Evolutionary conservation across 2,329 filamentous ascomycete species (phyloP).

Genomic region (Hypoxylon sp.): DNA sequence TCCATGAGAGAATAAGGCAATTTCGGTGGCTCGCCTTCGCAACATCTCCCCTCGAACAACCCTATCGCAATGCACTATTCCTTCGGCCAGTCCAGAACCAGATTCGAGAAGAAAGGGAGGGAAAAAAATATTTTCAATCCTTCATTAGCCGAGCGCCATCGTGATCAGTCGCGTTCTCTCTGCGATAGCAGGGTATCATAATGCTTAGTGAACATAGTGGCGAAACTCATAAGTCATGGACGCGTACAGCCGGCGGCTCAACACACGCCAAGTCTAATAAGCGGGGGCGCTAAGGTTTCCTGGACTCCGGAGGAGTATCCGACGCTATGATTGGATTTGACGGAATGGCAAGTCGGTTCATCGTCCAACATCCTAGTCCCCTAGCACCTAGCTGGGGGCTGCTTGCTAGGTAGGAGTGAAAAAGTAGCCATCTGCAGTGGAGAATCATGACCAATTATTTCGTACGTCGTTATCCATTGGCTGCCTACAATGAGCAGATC

Average conservation of each 20-base stretch:
- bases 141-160: not conserved
- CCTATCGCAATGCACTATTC: not conserved
- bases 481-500: not conserved
- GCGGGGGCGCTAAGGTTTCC: slow-evolving; percentile 2
- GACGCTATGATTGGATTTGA: slow-evolving; percentile 8
- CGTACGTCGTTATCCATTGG: not conserved
- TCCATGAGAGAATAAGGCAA: not conserved
- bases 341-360: not conserved
- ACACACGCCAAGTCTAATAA: not conserved
- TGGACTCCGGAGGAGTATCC: not conserved
- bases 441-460: not conserved
- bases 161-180: not conserved
- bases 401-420: not conserved
- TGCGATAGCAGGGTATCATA: not conserved
- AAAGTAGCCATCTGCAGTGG: slow-evolving; percentile 11
- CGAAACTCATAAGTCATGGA: not conserved
- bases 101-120: slow-evolving; percentile 1
- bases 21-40: not conserved
- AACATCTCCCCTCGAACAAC: not conserved
- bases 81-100: not conserved
- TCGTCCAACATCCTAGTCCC: not conserved
- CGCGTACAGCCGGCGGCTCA: slow-evolving; percentile 32
- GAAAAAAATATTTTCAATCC: not conserved
- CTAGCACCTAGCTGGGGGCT: not conserved
- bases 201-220: slow-evolving; percentile 1